These are phyloP conservation scores for Fomitopsis pinicola DNA, from an alignment of 1,284 basidiomycete species.

Conservation along the genomic window DNA sequence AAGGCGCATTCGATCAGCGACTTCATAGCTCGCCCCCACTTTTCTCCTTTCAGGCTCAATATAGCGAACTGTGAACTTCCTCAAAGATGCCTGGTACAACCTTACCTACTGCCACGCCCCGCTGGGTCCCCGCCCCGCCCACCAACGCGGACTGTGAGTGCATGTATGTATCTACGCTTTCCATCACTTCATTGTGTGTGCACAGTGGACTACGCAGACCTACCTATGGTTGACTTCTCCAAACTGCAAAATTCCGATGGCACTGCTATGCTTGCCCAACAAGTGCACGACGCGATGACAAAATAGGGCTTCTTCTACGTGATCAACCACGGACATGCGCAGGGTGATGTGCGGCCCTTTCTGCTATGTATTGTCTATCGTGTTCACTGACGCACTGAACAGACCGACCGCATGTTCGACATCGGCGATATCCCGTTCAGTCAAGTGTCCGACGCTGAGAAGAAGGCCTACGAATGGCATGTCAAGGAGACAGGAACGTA, in stretches of 20 bases:
- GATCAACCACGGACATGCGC: slow-evolving; percentile 51
- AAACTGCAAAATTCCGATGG: slow-evolving; percentile 44
- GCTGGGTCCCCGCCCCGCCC: slow-evolving; percentile 30
- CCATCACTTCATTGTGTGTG: no score
- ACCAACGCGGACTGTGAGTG: slow-evolving; percentile 22
- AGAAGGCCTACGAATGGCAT: slow-evolving; percentile 42
- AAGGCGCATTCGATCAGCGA: no score
- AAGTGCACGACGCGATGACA: slow-evolving; percentile 54
- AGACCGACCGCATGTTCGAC: slow-evolving; percentile 48
- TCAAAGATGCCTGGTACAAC: no score
- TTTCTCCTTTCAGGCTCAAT: no score
- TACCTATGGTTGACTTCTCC: slow-evolving; percentile 62
- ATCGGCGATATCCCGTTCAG: slow-evolving; percentile 56
- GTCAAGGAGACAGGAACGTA: slow-evolving; percentile 50
- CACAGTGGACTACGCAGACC: slow-evolving; percentile 64
- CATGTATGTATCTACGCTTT: neutral
- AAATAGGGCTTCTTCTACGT: slow-evolving; percentile 63
- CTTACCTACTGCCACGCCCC: slow-evolving; percentile 18
- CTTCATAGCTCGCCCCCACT: no score
- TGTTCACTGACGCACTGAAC: neutral
- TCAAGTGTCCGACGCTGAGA: slow-evolving; percentile 49
- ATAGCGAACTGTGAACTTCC: no score
- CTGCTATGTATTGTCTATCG: neutral
- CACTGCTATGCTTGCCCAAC: slow-evolving; percentile 40
- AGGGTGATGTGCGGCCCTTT: slow-evolving; percentile 34